These are phyloP conservation scores for Acanthamoeba royreba DNA, from an alignment of 208 protist species.

Conservation along the genomic window DNA sequence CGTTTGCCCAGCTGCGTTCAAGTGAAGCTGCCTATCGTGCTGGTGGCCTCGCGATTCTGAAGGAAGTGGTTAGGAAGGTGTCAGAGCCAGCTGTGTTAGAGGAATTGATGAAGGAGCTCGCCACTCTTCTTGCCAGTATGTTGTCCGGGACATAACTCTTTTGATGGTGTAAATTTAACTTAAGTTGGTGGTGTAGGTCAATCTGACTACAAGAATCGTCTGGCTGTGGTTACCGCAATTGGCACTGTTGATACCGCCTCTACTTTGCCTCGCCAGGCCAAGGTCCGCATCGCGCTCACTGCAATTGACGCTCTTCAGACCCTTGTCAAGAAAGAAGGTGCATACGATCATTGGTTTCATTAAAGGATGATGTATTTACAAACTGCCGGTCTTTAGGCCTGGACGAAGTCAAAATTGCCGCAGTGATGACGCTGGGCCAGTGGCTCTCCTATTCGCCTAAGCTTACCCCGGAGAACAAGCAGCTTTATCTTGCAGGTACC, in stretches of 20 bases:
- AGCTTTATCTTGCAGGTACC: neutral
- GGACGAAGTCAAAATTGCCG: conserved; percentile 12
- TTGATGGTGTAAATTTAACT: neutral
- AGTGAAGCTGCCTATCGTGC: neutral
- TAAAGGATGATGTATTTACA: too few relatives aligned
- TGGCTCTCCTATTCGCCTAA: conserved; percentile 2
- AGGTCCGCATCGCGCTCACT: neutral
- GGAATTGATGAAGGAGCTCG: conserved; percentile 26
- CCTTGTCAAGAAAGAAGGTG: conserved; percentile 32
- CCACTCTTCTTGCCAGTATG: neutral
- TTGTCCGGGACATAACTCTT: neutral
- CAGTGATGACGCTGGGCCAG: neutral
- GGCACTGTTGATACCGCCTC: neutral
- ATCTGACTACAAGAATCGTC: neutral
- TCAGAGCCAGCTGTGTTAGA: neutral
- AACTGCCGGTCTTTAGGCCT: neutral
- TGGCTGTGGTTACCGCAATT: conserved; percentile 9
- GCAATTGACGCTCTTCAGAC: neutral
- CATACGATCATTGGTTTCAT: too few relatives aligned
- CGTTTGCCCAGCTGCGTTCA: conserved; percentile 1
- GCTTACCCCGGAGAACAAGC: conserved; percentile 17
- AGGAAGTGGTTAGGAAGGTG: neutral
- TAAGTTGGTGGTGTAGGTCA: neutral
- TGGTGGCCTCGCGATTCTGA: neutral
- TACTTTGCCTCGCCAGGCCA: neutral